Conservation (phyloP, 2,329 filamentous ascomycete species). For the Ustilaginoidea virens region DNA sequence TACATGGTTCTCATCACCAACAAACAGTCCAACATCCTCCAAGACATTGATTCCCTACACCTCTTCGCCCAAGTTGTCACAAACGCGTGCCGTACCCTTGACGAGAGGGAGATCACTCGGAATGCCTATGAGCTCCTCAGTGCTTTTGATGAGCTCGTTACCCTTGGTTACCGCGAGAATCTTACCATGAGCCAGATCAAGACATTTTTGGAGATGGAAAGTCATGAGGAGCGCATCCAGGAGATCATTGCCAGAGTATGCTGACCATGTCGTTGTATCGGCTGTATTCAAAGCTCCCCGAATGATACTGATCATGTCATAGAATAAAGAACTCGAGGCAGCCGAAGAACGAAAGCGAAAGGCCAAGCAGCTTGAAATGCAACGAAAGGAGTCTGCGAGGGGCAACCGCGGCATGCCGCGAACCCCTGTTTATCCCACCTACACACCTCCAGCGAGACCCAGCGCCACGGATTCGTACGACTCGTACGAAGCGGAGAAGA, state of each 20-base stretch:
- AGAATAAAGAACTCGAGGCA: slow-evolving; percentile 98
- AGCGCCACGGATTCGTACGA: slow-evolving; percentile 73
- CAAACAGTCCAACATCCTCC: slow-evolving; percentile 96
- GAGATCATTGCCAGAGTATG: slow-evolving; percentile 85
- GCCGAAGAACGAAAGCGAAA: slow-evolving; percentile 97
- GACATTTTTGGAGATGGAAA: slow-evolving; percentile 98
- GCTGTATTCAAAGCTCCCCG: not conserved
- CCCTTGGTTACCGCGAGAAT: slow-evolving; percentile 90
- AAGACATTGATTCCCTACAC: slow-evolving; percentile 97
- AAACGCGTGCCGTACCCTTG: slow-evolving; percentile 88
- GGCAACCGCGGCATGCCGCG: slow-evolving; percentile 55
- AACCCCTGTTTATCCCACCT: slow-evolving; percentile 74
- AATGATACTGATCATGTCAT: slow-evolving; percentile 12
- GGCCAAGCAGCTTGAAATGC: slow-evolving; percentile 96
- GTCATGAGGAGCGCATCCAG: slow-evolving; percentile 96
- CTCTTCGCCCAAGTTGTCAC: slow-evolving; percentile 95
- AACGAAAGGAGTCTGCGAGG: slow-evolving; percentile 88
- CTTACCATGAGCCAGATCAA: slow-evolving; percentile 94
- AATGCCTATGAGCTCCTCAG: slow-evolving; percentile 94
- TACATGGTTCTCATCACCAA: slow-evolving; percentile 99
- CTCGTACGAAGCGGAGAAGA: slow-evolving; percentile 93
- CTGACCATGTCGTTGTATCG: not conserved
- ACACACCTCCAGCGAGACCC: slow-evolving; percentile 64
- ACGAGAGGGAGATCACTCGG: slow-evolving; percentile 86
- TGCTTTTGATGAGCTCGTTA: slow-evolving; percentile 95